phyloP scores from a whole-genome alignment of 106 monocot species.

The Dendrobium chrysotoxum region DNA sequence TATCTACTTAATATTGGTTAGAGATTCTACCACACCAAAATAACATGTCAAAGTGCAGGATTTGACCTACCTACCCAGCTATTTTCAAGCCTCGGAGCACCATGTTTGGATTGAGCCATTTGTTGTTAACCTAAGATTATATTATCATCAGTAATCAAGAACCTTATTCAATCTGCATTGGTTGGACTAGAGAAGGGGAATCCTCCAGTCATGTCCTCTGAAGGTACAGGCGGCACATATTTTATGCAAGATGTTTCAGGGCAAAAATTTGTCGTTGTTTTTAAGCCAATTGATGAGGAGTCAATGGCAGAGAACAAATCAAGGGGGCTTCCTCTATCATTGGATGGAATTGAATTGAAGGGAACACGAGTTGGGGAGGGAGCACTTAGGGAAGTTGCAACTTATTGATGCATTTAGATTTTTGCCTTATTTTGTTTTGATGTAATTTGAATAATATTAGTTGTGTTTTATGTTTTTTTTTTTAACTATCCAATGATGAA shows the following conservation, averaged over 20 bases:
- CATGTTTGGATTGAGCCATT: slow-evolving; percentile 39
- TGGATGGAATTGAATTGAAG: slow-evolving; percentile 65
- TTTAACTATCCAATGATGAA: no score
- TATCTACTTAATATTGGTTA: no score
- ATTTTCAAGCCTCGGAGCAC: no score
- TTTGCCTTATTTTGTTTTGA: no score
- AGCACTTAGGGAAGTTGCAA: slow-evolving; percentile 66
- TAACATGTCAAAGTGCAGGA: no score
- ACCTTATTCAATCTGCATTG: slow-evolving; percentile 28
- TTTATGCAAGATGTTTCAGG: slow-evolving; percentile 56
- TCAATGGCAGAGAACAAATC: slow-evolving; percentile 74
- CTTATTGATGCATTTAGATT: no score
- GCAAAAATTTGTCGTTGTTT: slow-evolving; percentile 42
- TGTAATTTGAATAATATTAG: no score
- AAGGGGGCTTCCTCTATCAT: slow-evolving; percentile 47
- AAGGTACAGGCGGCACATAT: slow-evolving; percentile 72
- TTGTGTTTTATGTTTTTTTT: no score
- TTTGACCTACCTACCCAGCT: no score
- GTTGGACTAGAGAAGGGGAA: slow-evolving; percentile 57
- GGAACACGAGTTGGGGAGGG: slow-evolving; percentile 74
- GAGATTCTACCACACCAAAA: no score
- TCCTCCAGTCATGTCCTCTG: slow-evolving; percentile 38
- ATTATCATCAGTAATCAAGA: slow-evolving; percentile 20
- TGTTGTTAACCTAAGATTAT: slow-evolving; percentile 39
- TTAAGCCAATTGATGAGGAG: slow-evolving; percentile 76